Base-by-base conservation (phyloP, 2,329 filamentous ascomycete species). In the Claviceps spartinae region DNA sequence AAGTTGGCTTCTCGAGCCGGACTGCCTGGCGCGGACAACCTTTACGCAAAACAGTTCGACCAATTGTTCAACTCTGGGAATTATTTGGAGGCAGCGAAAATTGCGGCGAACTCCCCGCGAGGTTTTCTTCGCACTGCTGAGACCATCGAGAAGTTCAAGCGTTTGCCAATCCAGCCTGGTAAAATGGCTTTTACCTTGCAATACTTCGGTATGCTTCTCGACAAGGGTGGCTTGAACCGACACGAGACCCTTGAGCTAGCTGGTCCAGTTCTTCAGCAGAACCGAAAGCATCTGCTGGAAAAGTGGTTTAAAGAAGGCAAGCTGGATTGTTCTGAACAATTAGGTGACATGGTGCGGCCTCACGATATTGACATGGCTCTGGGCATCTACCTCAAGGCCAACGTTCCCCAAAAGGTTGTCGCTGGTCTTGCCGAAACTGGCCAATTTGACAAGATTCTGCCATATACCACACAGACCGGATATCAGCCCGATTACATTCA, bases 231-330 rank as follows among this genome's bases (percentile, higher is more conserved):
- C 30, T 75, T 98, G 46, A 98, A 98, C 72, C 83, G 85, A 65
- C 86, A 95, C 58, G 93, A 98, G 71, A 95, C 90, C 47, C 74
- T 98, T 41, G 93, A 98, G 72, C 77, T 98, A 55, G 90, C 93
- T 9, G 83, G 89, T 59, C 93, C 93, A 20, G 93, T 98, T 20
- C 78, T 98, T 53, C 82, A 86, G 52, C 93, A 98, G 69, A 93
- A 90, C 67, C 83, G 93, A 58, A 97, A 96, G 72, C 88, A 97
- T 64, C 74, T 98, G 26, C 79, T 98, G 30, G 93, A 97, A 72
- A 98, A 98, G 71, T 98, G 94, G 94, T 79, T 97, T 68, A 85
- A 85, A 64, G 93, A 97, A 71, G 86, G 88, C 69, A 98, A 98
- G 75, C 78, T 98, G 44, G 88, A 94, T 67, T 90, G 86, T 71